Evolutionary conservation across 192 early-diverging fungal genomes (phyloP), one percentile per base, ranked within the genome.

Genomic region (Linnemannia schmuckeri): DNA sequence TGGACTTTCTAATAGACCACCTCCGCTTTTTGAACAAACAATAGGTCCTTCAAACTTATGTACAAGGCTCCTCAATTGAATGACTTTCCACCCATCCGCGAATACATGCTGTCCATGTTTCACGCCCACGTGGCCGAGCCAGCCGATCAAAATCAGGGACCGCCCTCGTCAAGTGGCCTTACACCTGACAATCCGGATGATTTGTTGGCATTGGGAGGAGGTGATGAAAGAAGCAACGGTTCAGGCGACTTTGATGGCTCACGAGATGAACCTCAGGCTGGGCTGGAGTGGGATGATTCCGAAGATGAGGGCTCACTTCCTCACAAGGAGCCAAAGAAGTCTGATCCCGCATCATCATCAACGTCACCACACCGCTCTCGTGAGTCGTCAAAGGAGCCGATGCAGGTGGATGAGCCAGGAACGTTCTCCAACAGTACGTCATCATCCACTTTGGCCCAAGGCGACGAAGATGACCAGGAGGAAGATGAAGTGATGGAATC

Each of bases 401-500:
- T 81, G 80, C 66, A 72, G 8, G 57, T 74, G 42, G 85, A 87
- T 69, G 78, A 80, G 18, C 15, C n/a, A 3, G 38, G 70, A 49
- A 12, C 20, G 5, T 12, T 30, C 20, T 33, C 41, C 30, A 27
- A 20, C 30, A 70, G 24, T 70, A 52, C 9, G 6, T 46, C 76
- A 17, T 33, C 46, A 12, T 37, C 66, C 30, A 57, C 54, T 15
- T 33, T 66, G 61, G 30, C 61, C 38, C 44, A 57, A 3, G 75
- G 81, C 12, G 75, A 71, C 20, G 76, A 78, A 18, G 79, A 81
- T 10, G 78, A 78, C 20, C 27, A 33, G 6, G 71, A 47, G 12
- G 79, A 81, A 33, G 85, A 87, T 61, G 85, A 87, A 24, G 80
- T 87, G 42, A 87, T 87, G 85, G 85, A 87, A 41, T 78, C 85